Base-by-base conservation (phyloP, 2,329 filamentous ascomycete species). In the Fusarium bactridioides region DNA sequence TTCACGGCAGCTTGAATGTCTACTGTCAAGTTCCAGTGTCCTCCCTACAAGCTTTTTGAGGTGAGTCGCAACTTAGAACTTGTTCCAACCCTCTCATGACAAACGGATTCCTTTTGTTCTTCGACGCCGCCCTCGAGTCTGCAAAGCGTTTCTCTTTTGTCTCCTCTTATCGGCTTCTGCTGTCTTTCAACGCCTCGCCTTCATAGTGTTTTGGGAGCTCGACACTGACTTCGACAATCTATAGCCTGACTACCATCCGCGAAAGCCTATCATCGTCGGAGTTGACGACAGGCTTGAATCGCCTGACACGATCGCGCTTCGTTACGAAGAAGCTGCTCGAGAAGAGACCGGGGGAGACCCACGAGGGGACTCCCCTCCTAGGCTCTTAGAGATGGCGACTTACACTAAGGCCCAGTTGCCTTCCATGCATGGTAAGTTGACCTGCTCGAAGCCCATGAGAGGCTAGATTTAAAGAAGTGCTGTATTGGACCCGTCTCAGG, bases 341-440 rank as follows among this genome's bases (percentile, higher is more conserved):
- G 84, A 83, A 82, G 84, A 82, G 73, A 86, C 84, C 84, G 86
- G 86, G 78, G 85, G 85, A 81, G 84, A 83, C 82, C 84, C 84
- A 81, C 82, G 82, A 78, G 84, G 85, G 86, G 89, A 86, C 83
- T 89, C 84, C 83, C 86, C 87, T 80, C 85, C 79, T 70, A 76
- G 75, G 73, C 70, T 81, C 53, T 76, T 80, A 31, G 77, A 81
- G 21, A 84, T 84, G 82, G 82, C 82, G 51, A 76, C 82, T 82
- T 91, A 91, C 83, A 95, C 94, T 87, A 97, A 97, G 84, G 84
- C 90, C 66, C 90, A 92, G 82, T 87, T 91, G 83, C 87, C 92
- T 82, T 92, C 92, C 82, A 89, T 95, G 85, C 92, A 95, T 84
- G 93, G 94, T 97, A 86, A 85, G 94, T 91, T 35, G 27, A 57